A percentile compares a stretch with the other conserved stretches of the same genome.
These are phyloP conservation scores for Ophiosphaerella korrae DNA, from an alignment of 2,329 filamentous ascomycete species.

Conservation along the genomic window DNA sequence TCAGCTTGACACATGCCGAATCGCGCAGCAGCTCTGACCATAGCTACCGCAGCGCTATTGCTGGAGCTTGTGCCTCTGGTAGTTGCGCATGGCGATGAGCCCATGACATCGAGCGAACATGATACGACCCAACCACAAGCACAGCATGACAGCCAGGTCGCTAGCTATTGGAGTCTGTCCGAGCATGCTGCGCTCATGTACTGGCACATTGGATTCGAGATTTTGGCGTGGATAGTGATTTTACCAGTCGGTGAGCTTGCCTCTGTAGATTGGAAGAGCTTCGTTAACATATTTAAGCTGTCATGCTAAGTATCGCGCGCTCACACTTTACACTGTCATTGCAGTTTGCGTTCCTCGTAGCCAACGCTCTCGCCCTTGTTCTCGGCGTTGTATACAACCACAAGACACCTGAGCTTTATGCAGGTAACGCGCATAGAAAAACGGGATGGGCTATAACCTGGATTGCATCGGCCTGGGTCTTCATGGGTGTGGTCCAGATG, in stretches of 20 bases:
- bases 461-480: conserved; percentile 71
- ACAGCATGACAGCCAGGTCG: conserved; percentile 30
- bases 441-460: conserved; percentile 83
- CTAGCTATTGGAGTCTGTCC: conserved; percentile 65
- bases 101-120: conserved; percentile 33
- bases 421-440: conserved; percentile 85
- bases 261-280: conserved; percentile 2
- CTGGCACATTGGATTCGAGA: conserved; percentile 73
- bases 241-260: conserved; percentile 70
- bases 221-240: conserved; percentile 72
- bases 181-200: conserved; percentile 64
- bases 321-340: conserved; percentile 73
- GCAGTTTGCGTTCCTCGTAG: conserved; percentile 63
- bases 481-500: conserved; percentile 68
- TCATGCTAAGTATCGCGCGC: conserved; percentile 83
- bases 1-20: conserved; percentile 31
- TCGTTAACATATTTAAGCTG: conserved; percentile 58
- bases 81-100: conserved; percentile 49
- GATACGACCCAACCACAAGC: conserved; percentile 21
- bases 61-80: conserved; percentile 48
- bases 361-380: conserved; percentile 50
- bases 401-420: conserved; percentile 83
- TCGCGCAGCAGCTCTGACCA: conserved; percentile 18
- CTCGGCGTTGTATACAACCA: conserved; percentile 67
- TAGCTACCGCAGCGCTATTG: conserved; percentile 47